Base-by-base conservation (phyloP, 2,329 filamentous ascomycete species). In the Magnaporthales sp. region DNA sequence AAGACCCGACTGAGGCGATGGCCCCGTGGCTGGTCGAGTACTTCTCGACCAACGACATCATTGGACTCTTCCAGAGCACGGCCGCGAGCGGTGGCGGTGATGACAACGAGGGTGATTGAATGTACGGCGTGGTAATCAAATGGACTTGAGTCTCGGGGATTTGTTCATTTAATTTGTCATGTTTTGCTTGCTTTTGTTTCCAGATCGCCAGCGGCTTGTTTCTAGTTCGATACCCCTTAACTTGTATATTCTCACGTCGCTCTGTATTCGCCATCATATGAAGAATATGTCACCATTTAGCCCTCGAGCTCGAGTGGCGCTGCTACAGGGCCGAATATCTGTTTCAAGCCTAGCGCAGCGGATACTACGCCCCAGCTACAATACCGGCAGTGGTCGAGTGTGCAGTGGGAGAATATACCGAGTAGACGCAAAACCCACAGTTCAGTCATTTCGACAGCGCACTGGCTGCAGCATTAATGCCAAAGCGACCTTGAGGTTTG, bases 1-100 rank as follows among this genome's bases (percentile, higher is more conserved):
- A 93, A 22, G 88, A 86, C 0, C 68, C 83, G 54, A 84, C 87
- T 19, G 89, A 91, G 60, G 85, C 91, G 77, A 86, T 90, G 81
- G 86, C 88, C 0, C 77, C 77, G 3, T 93, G 90, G 89, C 79
- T 93, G 38, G 38, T 51, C 11, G 90, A 92, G 71, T 91, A 91
- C 68, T 78, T 92, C 7, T 89, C 90, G 0, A 84, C 83, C 27
- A 27, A 58, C 63, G 88, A 91, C 72, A 83, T 91, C 68, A 72
- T 90, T 54, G 83, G 81, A 32, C 82, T 86, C 66, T 87, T 84
- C 70, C 81, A 82, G n/a, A n/a, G n/a, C n/a, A n/a, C n/a, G n/a
- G n/a, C n/a, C 19, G 51, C 69, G 69, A 4, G 70, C 68, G 13
- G 66, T 70, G 9, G 66, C 51, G 32, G 60, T 60, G 38, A 51